Evolutionary conservation across 495 filamentous ascomycete genomes (phyloP), one percentile per base, ranked within the genome.

Genomic region (Tuber calosporum): DNA sequence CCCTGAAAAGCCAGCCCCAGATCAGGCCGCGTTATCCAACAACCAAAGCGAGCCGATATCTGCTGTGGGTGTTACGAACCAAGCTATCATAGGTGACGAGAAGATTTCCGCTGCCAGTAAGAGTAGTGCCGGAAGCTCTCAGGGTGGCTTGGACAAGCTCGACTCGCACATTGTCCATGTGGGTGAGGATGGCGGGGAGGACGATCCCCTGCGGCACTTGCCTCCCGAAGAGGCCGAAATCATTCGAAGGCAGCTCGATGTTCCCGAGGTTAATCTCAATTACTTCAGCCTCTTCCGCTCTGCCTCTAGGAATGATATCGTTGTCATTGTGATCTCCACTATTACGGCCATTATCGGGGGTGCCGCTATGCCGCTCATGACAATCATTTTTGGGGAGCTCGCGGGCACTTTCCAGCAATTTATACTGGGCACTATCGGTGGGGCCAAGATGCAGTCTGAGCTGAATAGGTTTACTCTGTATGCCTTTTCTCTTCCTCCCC

Each of bases 281-380:
- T 88, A 89, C 77, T 85, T 86, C 71, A 89, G 85, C 0, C 84
- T 97, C 37, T 97, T 90, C 80, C 89, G 93, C 42, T 97, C 94
- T 85, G 88, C 94, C 19, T 91, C 91, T 2, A 86, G 80, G 36
- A 88, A 87, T 74, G 94, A 98, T 82, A 73, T 90, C 4, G 72
- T 93, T 68, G 90, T 98, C 79, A 88, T 97, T 66, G 77, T 83
- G 30, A 84, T 92, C 70, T 88, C 88, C 74, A 81, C 84, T 19
- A 78, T 97, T 53, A 88, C 87, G 72, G 87, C 93, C 73, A 92
- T 96, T 79, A 88, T 87, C 48, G 93, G 87, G 19, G 94, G 93
- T 70, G 91, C 93, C 71, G 91, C 90, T 9, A 82, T 96, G 80
- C 94, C 94, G 1, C 83, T 97, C 58, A 96, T 97, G 88, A 97